Conservation (phyloP, 1,139 yeast genomes). For the Saccharomycopsis phalli region DNA sequence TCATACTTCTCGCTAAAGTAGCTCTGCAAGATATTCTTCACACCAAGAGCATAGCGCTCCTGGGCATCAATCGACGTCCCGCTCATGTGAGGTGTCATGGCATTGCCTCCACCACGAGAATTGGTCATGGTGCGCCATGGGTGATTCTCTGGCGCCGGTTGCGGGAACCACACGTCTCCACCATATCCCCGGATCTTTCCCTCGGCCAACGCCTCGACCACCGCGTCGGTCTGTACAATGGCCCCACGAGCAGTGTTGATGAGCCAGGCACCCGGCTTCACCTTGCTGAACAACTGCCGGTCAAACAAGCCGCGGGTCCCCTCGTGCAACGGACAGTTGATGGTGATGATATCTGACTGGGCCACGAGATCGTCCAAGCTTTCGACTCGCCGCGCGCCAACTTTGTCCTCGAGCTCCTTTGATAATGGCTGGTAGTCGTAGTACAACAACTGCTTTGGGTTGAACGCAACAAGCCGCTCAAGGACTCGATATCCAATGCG, state of each 20-base stretch:
- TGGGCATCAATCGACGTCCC: conserved; percentile 82
- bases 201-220: conserved; percentile 60
- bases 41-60: conserved; percentile 62
- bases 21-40: conserved; percentile 51
- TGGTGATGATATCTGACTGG: conserved; percentile 65
- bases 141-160: conserved; percentile 69
- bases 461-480: conserved; percentile 65
- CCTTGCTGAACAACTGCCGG: conserved; percentile 57
- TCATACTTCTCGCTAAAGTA: conserved; percentile 55
- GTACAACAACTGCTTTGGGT: conserved; percentile 64
- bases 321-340: conserved; percentile 73
- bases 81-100: conserved; percentile 78
- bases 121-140: conserved; percentile 71
- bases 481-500: conserved; percentile 73
- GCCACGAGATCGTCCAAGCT: conserved; percentile 59
- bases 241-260: conserved; percentile 87
- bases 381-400: conserved; percentile 54
- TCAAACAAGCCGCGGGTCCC: conserved; percentile 58
- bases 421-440: conserved; percentile 70
- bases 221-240: conserved; percentile 61
- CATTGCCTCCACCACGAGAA: conserved; percentile 66
- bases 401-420: conserved; percentile 45
- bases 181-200: conserved; percentile 75
- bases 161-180: conserved; percentile 79
- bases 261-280: conserved; percentile 70